These are phyloP conservation scores for Forsythia viridissima DNA, from an alignment of 257 asterid genomes.

Conservation along the genomic window DNA sequence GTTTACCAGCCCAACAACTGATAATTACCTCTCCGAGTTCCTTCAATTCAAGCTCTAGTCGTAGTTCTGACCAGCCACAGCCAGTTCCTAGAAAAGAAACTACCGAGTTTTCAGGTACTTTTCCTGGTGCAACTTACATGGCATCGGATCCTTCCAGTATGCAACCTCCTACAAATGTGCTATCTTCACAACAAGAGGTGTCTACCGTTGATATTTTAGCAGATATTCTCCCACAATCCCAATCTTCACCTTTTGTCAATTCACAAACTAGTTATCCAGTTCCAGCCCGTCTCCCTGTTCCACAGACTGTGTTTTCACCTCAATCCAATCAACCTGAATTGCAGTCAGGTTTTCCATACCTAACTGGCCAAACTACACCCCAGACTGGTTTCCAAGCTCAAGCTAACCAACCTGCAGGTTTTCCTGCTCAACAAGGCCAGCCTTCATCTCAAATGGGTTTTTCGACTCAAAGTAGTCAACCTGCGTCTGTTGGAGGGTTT, in stretches of 20 bases:
- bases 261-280: slow-evolving; percentile 40
- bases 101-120: slow-evolving; percentile 44
- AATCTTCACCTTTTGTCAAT: slow-evolving; percentile 38
- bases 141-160: slow-evolving; percentile 36
- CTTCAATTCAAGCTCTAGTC: slow-evolving; percentile 41
- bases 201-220: slow-evolving; percentile 78
- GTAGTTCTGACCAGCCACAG: slow-evolving; percentile 41
- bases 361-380: slow-evolving; percentile 31
- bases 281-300: slow-evolving; percentile 35
- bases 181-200: slow-evolving; percentile 47
- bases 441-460: slow-evolving; percentile 45
- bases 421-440: slow-evolving; percentile 59
- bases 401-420: slow-evolving; percentile 39
- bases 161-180: slow-evolving; percentile 44
- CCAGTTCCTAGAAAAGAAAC: slow-evolving; percentile 41
- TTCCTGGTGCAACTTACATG: slow-evolving; percentile 34
- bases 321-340: slow-evolving; percentile 38
- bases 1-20: slow-evolving; percentile 42
- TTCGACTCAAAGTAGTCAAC: slow-evolving; percentile 49
- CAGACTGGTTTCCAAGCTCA: slow-evolving; percentile 42
- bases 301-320: slow-evolving; percentile 38
- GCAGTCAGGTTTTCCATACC: slow-evolving; percentile 38
- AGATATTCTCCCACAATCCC: slow-evolving; percentile 83
- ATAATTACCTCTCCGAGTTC: slow-evolving; percentile 38
- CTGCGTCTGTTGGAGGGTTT: slow-evolving; percentile 39